Base-by-base conservation (phyloP, 2,329 filamentous ascomycete genomes). In the Cercospora brassicicola region DNA sequence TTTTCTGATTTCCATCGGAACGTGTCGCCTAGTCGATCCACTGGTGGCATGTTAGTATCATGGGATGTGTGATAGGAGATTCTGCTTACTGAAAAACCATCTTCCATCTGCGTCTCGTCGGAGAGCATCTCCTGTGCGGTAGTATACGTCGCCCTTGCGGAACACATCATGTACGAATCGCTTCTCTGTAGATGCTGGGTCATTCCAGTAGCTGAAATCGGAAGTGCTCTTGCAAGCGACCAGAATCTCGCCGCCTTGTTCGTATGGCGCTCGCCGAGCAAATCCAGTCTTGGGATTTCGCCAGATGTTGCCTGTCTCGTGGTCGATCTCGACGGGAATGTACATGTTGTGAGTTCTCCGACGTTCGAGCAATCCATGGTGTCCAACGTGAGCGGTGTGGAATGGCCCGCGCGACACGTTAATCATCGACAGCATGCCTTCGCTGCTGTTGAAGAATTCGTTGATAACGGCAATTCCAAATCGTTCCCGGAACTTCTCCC, bases 101-200 rank as follows among this genome's bases (percentile, higher is more conserved):
- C 89, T 84, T 5, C 92, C 92, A 67, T 95, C 89, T 0, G 70
- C 67, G 71, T 93, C 90, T 81, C 86, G 87, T 15, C 89, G 85
- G 30, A 95, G 81, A n/a, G 95, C 85, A 75, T 97, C 93, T n/a
- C 93, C 93, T 0, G 91, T 91, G 18, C 92, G 88, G 83, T 93
- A 96, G 84, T 88, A 96, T 0, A 88, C 89, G 75, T 97, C 93
- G 11, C 91, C 92, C 75, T 90, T 90, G 67, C 80, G 82, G 70
- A 95, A 87, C 2, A 95, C 91, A 73, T 90, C 83, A 11, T 79
- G 79, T 65, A 80, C 80, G 68, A 84, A 83, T 66, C 81, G 82
- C 78, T 88, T 89, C 11, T 82, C 77, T 0, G 90, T 92, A 0
- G 90, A 91, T 42, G 87, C 84, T 0, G 84, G 82, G 75, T 92